Evolutionary conservation across 768 basidiomycete genomes (phyloP).

Genomic region (Podaxis sp.): DNA sequence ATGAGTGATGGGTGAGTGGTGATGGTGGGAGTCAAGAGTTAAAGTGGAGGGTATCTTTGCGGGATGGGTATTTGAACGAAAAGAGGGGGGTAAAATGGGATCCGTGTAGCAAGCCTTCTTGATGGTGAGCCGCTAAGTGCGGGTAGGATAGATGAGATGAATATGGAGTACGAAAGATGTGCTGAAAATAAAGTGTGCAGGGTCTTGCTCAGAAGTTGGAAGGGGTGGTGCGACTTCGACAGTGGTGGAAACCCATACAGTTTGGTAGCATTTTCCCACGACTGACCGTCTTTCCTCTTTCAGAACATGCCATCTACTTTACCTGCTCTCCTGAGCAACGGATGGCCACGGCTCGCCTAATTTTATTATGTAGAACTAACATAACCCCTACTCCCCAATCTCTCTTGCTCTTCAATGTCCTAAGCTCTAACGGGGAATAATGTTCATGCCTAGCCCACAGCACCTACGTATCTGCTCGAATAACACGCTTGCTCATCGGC

Average conservation of each 20-base stretch:
- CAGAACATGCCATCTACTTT: too few relatives aligned
- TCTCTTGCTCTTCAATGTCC: not conserved
- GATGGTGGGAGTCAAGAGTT: not conserved
- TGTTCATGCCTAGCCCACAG: not conserved
- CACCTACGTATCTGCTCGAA: not conserved
- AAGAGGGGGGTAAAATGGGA: not conserved
- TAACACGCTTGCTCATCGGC: not conserved
- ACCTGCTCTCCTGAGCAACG: not conserved
- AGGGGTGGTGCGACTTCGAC: not conserved
- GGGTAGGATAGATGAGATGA: not conserved
- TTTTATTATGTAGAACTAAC: not conserved
- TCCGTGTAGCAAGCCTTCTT: not conserved
- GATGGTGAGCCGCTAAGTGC: not conserved
- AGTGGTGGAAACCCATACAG: not conserved
- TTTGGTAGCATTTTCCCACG: not conserved
- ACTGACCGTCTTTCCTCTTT: not conserved
- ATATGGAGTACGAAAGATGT: not conserved
- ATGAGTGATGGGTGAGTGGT: too few relatives aligned
- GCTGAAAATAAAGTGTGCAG: not conserved
- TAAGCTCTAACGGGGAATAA: not conserved
- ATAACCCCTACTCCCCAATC: not conserved
- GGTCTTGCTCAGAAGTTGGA: not conserved
- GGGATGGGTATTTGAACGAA: not conserved
- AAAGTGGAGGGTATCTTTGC: not conserved
- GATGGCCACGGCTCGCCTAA: not conserved